phyloP scores from a whole-genome alignment of 1,284 basidiomycete genomes.

The Leccinum olivaceoglutinosum region DNA sequence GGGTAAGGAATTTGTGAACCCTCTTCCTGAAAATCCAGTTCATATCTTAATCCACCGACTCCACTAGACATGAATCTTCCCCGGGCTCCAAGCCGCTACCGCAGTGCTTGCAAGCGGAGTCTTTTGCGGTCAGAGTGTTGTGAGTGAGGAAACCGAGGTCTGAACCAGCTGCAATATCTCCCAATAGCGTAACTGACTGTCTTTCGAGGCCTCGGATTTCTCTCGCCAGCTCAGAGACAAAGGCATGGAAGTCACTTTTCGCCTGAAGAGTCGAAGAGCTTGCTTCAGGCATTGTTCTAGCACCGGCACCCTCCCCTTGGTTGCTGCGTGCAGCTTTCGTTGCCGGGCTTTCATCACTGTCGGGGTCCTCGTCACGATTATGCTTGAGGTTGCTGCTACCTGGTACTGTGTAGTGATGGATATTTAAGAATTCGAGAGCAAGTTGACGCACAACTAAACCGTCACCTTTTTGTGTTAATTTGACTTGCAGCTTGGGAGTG shows the following conservation, averaged over 20 bases:
- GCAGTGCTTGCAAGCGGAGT: too few relatives aligned
- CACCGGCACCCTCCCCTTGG: background rate
- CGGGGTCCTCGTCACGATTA: background rate
- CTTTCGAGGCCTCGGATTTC: too few relatives aligned
- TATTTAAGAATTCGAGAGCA: background rate
- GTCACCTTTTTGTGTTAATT: background rate
- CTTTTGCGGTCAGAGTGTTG: too few relatives aligned
- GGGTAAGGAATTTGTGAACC: too few relatives aligned
- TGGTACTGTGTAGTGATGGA: background rate
- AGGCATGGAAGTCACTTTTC: too few relatives aligned
- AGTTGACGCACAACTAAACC: background rate
- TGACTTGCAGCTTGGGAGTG: background rate
- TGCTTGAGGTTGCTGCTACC: background rate
- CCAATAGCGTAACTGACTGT: background rate
- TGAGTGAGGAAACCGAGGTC: too few relatives aligned
- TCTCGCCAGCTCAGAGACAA: too few relatives aligned
- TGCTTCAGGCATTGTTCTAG: background rate
- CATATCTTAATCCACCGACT: too few relatives aligned
- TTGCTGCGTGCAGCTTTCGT: background rate
- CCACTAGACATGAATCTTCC: too few relatives aligned
- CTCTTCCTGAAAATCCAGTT: too few relatives aligned
- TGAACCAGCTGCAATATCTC: too few relatives aligned
- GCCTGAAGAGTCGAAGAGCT: background rate
- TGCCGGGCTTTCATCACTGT: background rate
- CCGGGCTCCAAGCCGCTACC: too few relatives aligned